Conservation (phyloP, 306 rosid genomes). For the Canavalia gladiata region DNA sequence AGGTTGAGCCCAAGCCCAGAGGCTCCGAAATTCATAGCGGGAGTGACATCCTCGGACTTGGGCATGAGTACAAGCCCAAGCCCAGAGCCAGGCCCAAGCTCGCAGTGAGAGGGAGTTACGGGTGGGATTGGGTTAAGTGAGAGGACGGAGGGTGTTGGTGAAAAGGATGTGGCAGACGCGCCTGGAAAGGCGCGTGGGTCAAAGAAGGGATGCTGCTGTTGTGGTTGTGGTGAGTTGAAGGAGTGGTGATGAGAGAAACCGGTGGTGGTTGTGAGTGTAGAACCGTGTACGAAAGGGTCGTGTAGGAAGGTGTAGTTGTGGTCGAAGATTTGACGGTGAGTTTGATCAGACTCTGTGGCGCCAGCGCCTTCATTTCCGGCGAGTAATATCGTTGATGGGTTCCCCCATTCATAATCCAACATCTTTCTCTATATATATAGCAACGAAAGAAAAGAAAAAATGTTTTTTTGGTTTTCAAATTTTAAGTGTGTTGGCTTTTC, state of each 20-base stretch:
- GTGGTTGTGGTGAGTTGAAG: constrained; percentile 24
- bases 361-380: constrained; percentile 53
- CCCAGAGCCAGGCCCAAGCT: constrained; percentile 50
- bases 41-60: constrained; percentile 47
- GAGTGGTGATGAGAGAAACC: constrained; percentile 39
- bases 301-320: constrained; percentile 44
- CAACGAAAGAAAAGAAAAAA: neutral
- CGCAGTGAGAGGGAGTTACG: constrained; percentile 10
- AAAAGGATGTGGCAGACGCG: constrained; percentile 50
- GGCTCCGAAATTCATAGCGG: constrained; percentile 53
- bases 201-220: constrained; percentile 45
- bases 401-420: constrained; percentile 86
- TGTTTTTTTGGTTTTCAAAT: neutral
- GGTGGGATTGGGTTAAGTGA: constrained; percentile 49
- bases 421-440: constrained; percentile 49
- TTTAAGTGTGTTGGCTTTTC: neutral
- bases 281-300: constrained; percentile 32
- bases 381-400: constrained; percentile 62
- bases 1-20: constrained; percentile 75
- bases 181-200: constrained; percentile 61
- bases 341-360: constrained; percentile 51
- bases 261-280: neutral
- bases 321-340: constrained; percentile 55
- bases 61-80: constrained; percentile 56
- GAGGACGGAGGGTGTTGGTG: neutral